phyloP scores from a whole-genome alignment of 352 stramenopile species.

The Phytophthora sp. region DNA sequence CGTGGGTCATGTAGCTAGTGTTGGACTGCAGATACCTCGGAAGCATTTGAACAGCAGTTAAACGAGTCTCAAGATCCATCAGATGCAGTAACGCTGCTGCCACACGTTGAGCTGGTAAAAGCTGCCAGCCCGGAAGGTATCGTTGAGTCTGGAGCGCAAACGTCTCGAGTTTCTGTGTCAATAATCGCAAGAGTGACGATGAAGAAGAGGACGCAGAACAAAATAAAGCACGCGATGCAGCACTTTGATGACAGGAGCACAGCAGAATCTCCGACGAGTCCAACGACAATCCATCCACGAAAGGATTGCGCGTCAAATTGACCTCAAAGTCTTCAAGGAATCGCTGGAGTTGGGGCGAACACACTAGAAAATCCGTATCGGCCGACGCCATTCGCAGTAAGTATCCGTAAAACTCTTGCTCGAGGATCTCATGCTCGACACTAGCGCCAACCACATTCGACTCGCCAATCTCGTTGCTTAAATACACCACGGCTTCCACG shows the following conservation, averaged over 20 bases:
- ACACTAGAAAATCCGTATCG: slow-evolving; percentile 56
- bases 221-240: slow-evolving; percentile 30
- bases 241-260: slow-evolving; percentile 58
- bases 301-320: slow-evolving; percentile 58
- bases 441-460: neutral
- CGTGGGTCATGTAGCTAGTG: slow-evolving; percentile 10
- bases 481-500: slow-evolving; percentile 69
- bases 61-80: slow-evolving; percentile 56
- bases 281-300: slow-evolving; percentile 67
- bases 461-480: slow-evolving; percentile 41
- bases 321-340: slow-evolving; percentile 58
- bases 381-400: slow-evolving; percentile 53
- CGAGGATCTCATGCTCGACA: slow-evolving; percentile 36
- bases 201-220: slow-evolving; percentile 39
- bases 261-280: slow-evolving; percentile 76
- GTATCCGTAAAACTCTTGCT: slow-evolving; percentile 54
- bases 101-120: slow-evolving; percentile 59
- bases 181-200: slow-evolving; percentile 59
- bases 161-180: slow-evolving; percentile 58
- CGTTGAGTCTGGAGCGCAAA: slow-evolving; percentile 54
- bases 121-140: slow-evolving; percentile 57
- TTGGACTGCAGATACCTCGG: slow-evolving; percentile 56
- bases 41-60: slow-evolving; percentile 59
- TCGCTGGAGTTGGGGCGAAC: slow-evolving; percentile 38
- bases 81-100: slow-evolving; percentile 60